Conservation (phyloP, 495 filamentous ascomycete species). For the Tuber aestivum region DNA sequence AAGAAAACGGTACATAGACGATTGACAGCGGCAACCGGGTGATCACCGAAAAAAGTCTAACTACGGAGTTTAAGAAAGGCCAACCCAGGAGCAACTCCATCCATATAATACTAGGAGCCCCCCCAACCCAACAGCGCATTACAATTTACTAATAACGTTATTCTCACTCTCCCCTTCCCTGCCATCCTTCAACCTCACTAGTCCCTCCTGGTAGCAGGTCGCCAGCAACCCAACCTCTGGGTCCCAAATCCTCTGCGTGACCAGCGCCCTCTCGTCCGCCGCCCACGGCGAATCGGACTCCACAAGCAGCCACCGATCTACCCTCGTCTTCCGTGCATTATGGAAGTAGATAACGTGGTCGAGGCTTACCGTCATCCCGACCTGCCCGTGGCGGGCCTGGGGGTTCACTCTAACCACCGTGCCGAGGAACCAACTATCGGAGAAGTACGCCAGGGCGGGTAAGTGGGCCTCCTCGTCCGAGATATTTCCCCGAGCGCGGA, state of each 20-base stretch:
- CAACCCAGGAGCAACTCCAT: not conserved
- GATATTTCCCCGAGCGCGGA: conserved; percentile 70
- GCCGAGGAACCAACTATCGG: conserved; percentile 85
- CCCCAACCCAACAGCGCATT: not conserved
- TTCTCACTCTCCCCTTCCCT: conserved; percentile 25
- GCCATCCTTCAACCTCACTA: conserved; percentile 51
- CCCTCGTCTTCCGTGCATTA: conserved; percentile 65
- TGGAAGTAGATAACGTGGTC: conserved; percentile 97
- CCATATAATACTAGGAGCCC: not conserved
- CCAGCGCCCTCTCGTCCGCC: conserved; percentile 80
- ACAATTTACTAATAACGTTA: conserved; percentile 15
- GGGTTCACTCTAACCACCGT: conserved; percentile 58
- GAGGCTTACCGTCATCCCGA: conserved; percentile 95
- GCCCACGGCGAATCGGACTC: conserved; percentile 95
- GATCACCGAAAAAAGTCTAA: not conserved
- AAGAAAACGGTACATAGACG: too few relatives aligned
- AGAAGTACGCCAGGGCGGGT: conserved; percentile 83
- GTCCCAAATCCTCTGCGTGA: conserved; percentile 79
- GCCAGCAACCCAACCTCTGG: conserved; percentile 78
- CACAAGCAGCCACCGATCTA: conserved; percentile 89
- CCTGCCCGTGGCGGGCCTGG: conserved; percentile 44
- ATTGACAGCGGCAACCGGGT: too few relatives aligned
- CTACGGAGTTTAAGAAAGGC: conserved; percentile 1
- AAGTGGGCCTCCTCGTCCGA: conserved; percentile 69
- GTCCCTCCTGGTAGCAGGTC: conserved; percentile 73